Base-by-base conservation (phyloP, 768 basidiomycete genomes). In the Pisolithus orientalis region DNA sequence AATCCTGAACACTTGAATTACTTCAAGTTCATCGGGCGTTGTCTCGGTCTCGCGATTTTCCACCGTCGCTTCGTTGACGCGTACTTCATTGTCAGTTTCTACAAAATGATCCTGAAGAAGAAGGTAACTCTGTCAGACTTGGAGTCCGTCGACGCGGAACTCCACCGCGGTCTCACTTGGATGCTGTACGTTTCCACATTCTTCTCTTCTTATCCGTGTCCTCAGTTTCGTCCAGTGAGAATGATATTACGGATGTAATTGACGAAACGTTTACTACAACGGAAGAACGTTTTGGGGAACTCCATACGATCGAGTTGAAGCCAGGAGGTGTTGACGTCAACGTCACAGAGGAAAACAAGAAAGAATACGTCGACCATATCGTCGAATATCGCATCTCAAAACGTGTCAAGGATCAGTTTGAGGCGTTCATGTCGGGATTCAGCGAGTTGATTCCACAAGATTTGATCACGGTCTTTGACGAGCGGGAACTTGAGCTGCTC, bases 351-450 rank as follows among this genome's bases (percentile, higher is more conserved):
- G 93, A 95, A 13, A 99, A 97, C 79, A 99, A 99, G 84, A 93
- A 92, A 70, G 96, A 98, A 59, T 99, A 98, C 60, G 92, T 98
- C 37, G 93, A 97, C 55, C 75, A 73, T 51, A 84, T 98, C 53
- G 94, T 97, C 47, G 94, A 96, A 62, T 95, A 97, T 75, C 92
- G 96, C 65, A 98, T 99, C 70, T 90, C 90, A 54, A 87, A 87
- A 66, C 93, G 96, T 52, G 94, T 98, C 56, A 92, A 94, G 73
- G 96, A 99, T 54, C 96, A 99, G 68, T 98, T 98, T 66, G 93
- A 97, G 54, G 94, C 95, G 5, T 98, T 99, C 78, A 95, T 97
- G 93, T 90, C 88, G n/a, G 96, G 96, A 44, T 98, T 98, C 81
- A 96, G 93, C 76, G 96, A 99, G 72, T 80, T 99, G 50, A 97